phyloP scores from a whole-genome alignment of 805 yeast genomes.

The Danielia reshetovae region DNA sequence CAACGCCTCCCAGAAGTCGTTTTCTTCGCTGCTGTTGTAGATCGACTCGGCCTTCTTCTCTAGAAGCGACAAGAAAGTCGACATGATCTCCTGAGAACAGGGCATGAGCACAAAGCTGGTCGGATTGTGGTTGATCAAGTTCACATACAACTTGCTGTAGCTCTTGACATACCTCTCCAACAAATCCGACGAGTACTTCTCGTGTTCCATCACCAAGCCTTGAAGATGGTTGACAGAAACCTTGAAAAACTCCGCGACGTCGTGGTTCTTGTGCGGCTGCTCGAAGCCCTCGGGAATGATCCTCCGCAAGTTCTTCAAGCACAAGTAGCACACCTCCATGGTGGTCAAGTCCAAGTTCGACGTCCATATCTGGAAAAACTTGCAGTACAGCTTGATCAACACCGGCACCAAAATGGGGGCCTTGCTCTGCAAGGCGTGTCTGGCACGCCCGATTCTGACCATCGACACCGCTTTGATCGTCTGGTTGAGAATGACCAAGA shows the following conservation, averaged over 20 bases:
- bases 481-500: slow-evolving; percentile 68
- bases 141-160: slow-evolving; percentile 68
- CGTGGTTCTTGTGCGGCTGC: slow-evolving; percentile 56
- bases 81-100: slow-evolving; percentile 55
- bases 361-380: slow-evolving; percentile 64
- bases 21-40: slow-evolving; percentile 55
- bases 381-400: slow-evolving; percentile 55
- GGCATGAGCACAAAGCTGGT: slow-evolving; percentile 70
- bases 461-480: slow-evolving; percentile 68
- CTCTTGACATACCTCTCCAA: slow-evolving; percentile 72
- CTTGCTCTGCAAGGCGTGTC: slow-evolving; percentile 71
- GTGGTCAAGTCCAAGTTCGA: slow-evolving; percentile 44
- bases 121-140: slow-evolving; percentile 57
- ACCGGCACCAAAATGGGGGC: slow-evolving; percentile 60
- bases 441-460: slow-evolving; percentile 79
- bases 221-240: slow-evolving; percentile 57
- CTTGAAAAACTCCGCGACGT: slow-evolving; percentile 58
- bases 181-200: slow-evolving; percentile 41
- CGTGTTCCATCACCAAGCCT: slow-evolving; percentile 50
- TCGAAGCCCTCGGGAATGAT: slow-evolving; percentile 74
- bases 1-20: slow-evolving; percentile 69
- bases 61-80: slow-evolving; percentile 55
- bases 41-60: slow-evolving; percentile 62
- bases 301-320: slow-evolving; percentile 71
- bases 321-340: slow-evolving; percentile 73